These are phyloP conservation scores for Mucor indicus DNA, from an alignment of 371 early-diverging fungal species.

Conservation along the genomic window DNA sequence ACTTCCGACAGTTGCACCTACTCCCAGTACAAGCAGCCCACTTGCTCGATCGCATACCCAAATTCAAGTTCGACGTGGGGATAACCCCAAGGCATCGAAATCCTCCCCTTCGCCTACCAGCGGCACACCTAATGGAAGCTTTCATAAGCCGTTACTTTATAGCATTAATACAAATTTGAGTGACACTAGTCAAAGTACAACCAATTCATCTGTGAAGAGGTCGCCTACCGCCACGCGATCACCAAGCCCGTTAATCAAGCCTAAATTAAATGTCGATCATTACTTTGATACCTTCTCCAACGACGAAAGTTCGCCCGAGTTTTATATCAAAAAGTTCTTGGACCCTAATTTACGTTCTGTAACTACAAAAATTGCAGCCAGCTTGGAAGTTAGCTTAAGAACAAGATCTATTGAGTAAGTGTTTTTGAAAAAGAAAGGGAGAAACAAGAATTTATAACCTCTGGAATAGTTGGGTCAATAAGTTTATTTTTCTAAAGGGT, in stretches of 20 bases:
- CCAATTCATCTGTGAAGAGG: background rate
- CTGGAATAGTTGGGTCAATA: conserved; percentile 34
- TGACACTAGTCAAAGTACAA: background rate
- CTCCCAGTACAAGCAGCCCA: background rate
- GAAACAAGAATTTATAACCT: no score
- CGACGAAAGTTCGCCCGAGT: conserved; percentile 40
- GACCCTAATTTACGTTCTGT: conserved; percentile 38
- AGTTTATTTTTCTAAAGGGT: conserved; percentile 68
- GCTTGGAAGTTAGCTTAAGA: conserved; percentile 44
- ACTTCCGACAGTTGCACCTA: background rate
- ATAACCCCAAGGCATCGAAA: conserved; percentile 6
- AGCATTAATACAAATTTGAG: conserved; percentile 3
- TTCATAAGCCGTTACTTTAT: no score
- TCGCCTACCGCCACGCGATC: no score
- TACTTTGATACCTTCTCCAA: conserved; percentile 3
- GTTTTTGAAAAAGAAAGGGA: no score
- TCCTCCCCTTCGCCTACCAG: conserved; percentile 11
- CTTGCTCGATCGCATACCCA: background rate
- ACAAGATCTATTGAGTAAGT: conserved; percentile 45
- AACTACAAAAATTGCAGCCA: conserved; percentile 30
- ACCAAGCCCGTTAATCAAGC: background rate
- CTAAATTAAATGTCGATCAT: background rate
- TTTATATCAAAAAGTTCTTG: conserved; percentile 41
- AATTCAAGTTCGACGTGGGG: background rate
- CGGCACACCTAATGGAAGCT: background rate